Evolutionary conservation across 2,329 filamentous ascomycete genomes (phyloP), one percentile per base, ranked within the genome.

Genomic region (Ceratocystis eucalypticola): DNA sequence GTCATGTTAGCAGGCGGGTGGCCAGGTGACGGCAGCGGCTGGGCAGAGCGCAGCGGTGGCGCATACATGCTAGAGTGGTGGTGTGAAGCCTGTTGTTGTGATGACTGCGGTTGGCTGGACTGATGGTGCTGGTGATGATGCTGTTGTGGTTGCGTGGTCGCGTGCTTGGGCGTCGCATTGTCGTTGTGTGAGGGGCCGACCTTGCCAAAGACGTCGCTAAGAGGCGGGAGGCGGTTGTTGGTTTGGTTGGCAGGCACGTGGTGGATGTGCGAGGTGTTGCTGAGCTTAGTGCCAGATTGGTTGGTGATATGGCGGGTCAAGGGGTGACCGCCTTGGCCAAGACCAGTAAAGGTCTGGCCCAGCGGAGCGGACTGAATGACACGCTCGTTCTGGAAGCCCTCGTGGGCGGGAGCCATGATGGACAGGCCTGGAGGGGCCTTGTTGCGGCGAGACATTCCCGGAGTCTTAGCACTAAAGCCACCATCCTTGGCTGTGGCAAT

Each of bases 281-380:
- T 88, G 64, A 96, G 81, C 69, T 88, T 91, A 8, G 90, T 91
- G 44, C 55, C 46, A 6, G 89, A 87, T 69, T 92, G 89, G 73
- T 93, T 92, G 71, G 85, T 82, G 65, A 91, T 80, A 74, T 94
- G 90, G 64, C 90, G 84, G 57, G 88, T 89, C 67, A 89, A 77
- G 0, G 89, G 88, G 70, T 88, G 87, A 4, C 87, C 84, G 71
- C 91, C 85, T 73, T 95, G 86, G 22, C 61, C 37, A 68, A 94
- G 86, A 68, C 93, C 92, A 6, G 94, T 96, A 74, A 99, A 99
- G 46, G 91, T 95, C 74, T 96, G 93, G 71, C 95, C 87, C 28
- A 99, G 82, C 17, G 94, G 94, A 6, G 94, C 94, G 3, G 94
- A 99, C 76, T 99, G 94, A 69, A 99, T 95, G 45, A 97, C 91